Evolutionary conservation across 768 basidiomycete genomes (phyloP).

Genomic region (Pulveroboletus sp.): DNA sequence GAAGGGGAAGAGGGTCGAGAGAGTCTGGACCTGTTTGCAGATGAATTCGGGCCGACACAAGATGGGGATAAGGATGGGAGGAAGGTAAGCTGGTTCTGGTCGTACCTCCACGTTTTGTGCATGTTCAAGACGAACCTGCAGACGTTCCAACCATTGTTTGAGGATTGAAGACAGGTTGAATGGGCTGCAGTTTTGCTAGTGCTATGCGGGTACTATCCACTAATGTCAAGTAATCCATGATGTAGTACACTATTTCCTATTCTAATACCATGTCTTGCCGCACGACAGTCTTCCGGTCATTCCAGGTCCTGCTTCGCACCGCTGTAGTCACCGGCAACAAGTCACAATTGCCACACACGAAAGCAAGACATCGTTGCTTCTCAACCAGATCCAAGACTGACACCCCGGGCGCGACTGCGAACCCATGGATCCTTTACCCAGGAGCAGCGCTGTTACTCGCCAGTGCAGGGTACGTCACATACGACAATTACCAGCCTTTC

Average conservation of each 20-base stretch:
- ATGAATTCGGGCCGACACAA: constrained; percentile 34
- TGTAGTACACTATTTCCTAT: not conserved
- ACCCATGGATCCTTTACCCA: constrained; percentile 27
- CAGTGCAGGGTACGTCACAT: constrained; percentile 44
- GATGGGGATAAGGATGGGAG: constrained; percentile 18
- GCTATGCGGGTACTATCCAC: no score
- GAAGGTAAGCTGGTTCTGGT: constrained; percentile 21
- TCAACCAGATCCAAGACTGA: constrained; percentile 6
- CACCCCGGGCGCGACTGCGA: constrained; percentile 1
- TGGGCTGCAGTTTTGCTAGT: not conserved
- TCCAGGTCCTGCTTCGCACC: constrained; percentile 5
- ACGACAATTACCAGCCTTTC: constrained; percentile 69
- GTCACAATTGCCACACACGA: constrained; percentile 6
- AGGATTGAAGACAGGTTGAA: constrained; percentile 20
- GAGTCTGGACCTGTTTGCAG: constrained; percentile 31
- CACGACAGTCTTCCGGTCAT: constrained; percentile 9
- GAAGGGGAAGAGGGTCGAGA: constrained; percentile 13
- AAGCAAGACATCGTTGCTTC: constrained; percentile 6
- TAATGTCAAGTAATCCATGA: not conserved
- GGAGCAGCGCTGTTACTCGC: constrained; percentile 24
- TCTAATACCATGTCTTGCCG: constrained; percentile 14
- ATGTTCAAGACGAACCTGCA: constrained; percentile 4
- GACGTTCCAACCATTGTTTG: constrained; percentile 33
- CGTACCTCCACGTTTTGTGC: not conserved
- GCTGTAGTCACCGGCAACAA: constrained; percentile 1